Evolutionary conservation across 192 early-diverging fungal species (phyloP), one percentile per base, ranked within the genome.

Genomic region (Coemansia sp.): DNA sequence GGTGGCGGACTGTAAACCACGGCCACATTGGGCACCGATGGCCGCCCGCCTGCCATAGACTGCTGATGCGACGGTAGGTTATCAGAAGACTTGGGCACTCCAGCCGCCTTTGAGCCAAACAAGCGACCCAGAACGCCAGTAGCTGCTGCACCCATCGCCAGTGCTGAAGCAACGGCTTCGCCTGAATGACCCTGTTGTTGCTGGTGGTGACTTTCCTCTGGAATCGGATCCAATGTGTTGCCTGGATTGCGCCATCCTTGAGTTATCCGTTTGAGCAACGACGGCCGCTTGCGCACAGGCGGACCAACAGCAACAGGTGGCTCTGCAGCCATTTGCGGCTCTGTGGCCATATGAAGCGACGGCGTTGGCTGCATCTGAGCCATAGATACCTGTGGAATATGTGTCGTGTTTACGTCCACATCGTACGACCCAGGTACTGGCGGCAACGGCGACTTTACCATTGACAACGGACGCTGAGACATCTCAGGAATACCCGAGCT

Each of bases 221-320:
- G 12, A 18, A 78, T 78, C 1, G 75, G 66, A 18, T 72, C 53
- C 43, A 72, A 20, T 18, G 41, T 38, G 3, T 32, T 48, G 0
- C 59, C 59, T 24, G 75, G 68, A n/a, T 71, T 69, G 37, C 78
- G 68, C 78, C 78, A 81, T 5, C 78, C 78, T 7, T 65, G 54
- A 1, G 78, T 81, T 32, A 81, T 59, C 2, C 78, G 73, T 73
- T 71, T 67, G 16, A 81, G 45, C 62, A 81, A 47, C 54, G 78
- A 81, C 22, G 78, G 78, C 16, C 73, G 61, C 45, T 71, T 70
- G 29, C 63, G 63, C 32, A 41, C 55, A 6, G 63, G 63, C 20
- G 43, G 41, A 8, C 54, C 63, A 0, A 38, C n/a, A 0, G 53
- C 39, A n/a, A 11, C 59, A 18, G 9, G 38, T 1, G 56, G 57